phyloP scores from a whole-genome alignment of 106 monocot species.

The Iris macrosiphon region DNA sequence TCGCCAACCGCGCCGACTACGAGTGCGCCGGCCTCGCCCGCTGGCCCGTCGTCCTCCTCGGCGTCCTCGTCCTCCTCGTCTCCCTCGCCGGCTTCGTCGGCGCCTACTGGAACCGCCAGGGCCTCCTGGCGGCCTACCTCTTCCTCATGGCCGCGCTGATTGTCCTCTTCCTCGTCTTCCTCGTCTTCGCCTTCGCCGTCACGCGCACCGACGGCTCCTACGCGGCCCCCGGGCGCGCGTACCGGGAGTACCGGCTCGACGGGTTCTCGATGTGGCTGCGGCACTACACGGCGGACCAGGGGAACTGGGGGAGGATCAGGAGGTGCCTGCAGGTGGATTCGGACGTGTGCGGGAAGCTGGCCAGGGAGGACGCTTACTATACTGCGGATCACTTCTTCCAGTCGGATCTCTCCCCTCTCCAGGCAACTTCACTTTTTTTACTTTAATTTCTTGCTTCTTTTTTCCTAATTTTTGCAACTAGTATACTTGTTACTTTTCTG shows the following conservation, averaged over 20 bases:
- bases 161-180: conserved; percentile 50
- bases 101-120: conserved; percentile 67
- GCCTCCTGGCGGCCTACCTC: conserved; percentile 78
- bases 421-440: conserved; percentile 33
- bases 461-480: neutral
- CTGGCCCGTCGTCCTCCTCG: conserved; percentile 78
- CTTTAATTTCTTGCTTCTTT: neutral
- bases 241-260: conserved; percentile 53
- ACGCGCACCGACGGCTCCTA: conserved; percentile 49
- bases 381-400: conserved; percentile 46
- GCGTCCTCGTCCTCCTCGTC: conserved; percentile 80
- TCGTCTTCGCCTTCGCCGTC: conserved; percentile 80
- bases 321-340: conserved; percentile 43
- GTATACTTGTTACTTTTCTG: neutral
- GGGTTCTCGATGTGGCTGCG: conserved; percentile 80
- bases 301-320: conserved; percentile 50
- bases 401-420: conserved; percentile 57
- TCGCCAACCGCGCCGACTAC: conserved; percentile 47
- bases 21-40: conserved; percentile 60
- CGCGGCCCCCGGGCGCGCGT: conserved; percentile 53
- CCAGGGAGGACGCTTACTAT: conserved; percentile 18
- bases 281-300: conserved; percentile 25
- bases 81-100: conserved; percentile 91
- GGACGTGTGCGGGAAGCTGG: conserved; percentile 51
- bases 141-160: conserved; percentile 82